These are phyloP conservation scores for Pinus taeda DNA, from an alignment of 75 land plant species.

Conservation along the genomic window DNA sequence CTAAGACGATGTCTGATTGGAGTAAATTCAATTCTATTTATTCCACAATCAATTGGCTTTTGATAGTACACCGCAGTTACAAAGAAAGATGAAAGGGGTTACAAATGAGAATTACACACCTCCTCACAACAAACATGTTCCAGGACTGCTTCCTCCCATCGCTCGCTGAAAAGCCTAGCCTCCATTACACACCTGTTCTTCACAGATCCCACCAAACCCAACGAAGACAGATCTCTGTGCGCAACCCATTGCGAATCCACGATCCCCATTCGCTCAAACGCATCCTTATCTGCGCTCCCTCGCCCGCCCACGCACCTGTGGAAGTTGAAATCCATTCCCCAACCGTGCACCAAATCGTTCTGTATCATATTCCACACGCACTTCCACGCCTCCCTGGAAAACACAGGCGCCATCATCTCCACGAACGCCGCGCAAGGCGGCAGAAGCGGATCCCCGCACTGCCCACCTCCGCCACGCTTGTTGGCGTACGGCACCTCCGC, in stretches of 20 bases:
- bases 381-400: conserved; percentile 43
- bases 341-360: conserved; percentile 25
- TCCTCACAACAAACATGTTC: too few species aligned
- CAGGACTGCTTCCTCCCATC: too few species aligned
- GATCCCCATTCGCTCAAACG: background rate
- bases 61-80: too few species aligned
- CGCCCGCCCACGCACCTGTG: background rate
- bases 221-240: background rate
- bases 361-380: conserved; percentile 48
- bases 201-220: background rate
- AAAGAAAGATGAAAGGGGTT: too few species aligned
- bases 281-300: background rate
- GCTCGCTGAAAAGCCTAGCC: too few species aligned
- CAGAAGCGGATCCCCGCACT: conserved; percentile 30
- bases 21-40: too few species aligned
- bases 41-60: too few species aligned
- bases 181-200: too few species aligned
- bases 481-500: conserved; percentile 7
- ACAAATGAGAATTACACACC: too few species aligned
- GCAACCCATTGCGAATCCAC: background rate
- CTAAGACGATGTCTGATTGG: too few species aligned
- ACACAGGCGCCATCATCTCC: conserved; percentile 56
- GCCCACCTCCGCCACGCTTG: conserved; percentile 16
- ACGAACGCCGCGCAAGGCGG: conserved; percentile 59
- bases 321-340: conserved; percentile 10